phyloP scores from a whole-genome alignment of 192 early-diverging fungal species.

The Coemansia sp. region DNA sequence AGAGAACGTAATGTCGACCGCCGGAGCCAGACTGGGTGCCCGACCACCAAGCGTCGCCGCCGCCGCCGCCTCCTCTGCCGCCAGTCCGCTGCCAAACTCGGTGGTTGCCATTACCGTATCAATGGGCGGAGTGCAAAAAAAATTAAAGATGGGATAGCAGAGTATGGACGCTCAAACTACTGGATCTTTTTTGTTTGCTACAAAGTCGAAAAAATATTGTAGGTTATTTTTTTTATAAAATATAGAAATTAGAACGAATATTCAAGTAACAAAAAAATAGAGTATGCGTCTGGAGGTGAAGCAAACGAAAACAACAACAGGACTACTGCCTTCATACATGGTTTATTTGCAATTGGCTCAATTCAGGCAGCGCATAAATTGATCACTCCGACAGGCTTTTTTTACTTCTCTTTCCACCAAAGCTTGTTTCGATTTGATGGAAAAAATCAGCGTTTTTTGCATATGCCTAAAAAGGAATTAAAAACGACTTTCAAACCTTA shows the following conservation, averaged over 20 bases:
- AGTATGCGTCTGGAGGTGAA: neutral
- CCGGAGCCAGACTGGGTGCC: conserved; percentile 46
- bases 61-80: conserved; percentile 24
- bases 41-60: conserved; percentile 28
- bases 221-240: neutral
- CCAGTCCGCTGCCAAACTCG: conserved; percentile 20
- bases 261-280: neutral
- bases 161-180: neutral
- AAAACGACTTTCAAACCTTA: neutral
- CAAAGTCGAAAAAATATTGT: neutral
- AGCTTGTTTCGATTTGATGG: neutral
- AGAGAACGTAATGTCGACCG: conserved; percentile 55
- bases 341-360: no score
- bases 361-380: neutral
- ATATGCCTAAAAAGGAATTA: neutral
- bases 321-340: neutral
- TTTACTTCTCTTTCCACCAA: neutral
- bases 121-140: conserved; percentile 14
- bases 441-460: neutral
- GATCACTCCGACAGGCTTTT: neutral
- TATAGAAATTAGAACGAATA: neutral
- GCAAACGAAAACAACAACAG: neutral
- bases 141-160: conserved; percentile 1
- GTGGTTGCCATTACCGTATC: conserved; percentile 27
- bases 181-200: neutral